Evolutionary conservation across 345 rosid genomes (phyloP), one percentile per base, ranked within the genome.

Genomic region (Populus deltoides): DNA sequence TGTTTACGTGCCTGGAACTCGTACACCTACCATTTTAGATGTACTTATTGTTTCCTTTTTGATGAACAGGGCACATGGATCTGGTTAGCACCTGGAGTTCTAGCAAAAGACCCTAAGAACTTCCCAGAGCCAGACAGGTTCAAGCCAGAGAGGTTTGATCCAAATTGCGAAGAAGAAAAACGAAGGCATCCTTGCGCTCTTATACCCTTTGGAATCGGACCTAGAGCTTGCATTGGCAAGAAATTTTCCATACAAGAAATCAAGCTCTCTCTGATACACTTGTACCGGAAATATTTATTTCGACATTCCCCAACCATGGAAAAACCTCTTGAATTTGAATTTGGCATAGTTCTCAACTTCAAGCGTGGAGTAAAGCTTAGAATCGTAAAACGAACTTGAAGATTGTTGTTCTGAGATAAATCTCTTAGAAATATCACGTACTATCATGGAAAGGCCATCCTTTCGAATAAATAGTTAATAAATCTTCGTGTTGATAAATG

Each of bases 201-300:
- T 72, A 88, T 92, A 16, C 94, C 99, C 7, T 95, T 95, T 33
- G 99, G 97, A 17, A 90, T 95, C 0, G 98, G 98, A n/a, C 99
- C 97, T 20, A 85, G 98, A 36, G 90, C 97, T 51, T 93, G 98
- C 87, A 87, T 93, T 33, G 98, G 97, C 66, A 90, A 90, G 88
- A 93, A 86, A 77, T 93, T 95, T 82, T 86, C 94, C 36, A 53
- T 93, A 55, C 97, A 90, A 33, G 97, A 96, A 86, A 76, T 91
- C 74, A 93, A 91, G 83, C 94, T 96, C 68, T 86, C 97, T 2
- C 45, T 93, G 81, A 82, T 93, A 27, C 92, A 91, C 47, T 83
- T 96, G 41, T 92, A 92, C 86, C 81, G 91, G 65, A 89, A 82
- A 17, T 88, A 88, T 47, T 67, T 85, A 45, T 92, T 93, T 81